Evolutionary conservation across 306 rosid genomes (phyloP).

Genomic region (Elaeagnus macrophylla): DNA sequence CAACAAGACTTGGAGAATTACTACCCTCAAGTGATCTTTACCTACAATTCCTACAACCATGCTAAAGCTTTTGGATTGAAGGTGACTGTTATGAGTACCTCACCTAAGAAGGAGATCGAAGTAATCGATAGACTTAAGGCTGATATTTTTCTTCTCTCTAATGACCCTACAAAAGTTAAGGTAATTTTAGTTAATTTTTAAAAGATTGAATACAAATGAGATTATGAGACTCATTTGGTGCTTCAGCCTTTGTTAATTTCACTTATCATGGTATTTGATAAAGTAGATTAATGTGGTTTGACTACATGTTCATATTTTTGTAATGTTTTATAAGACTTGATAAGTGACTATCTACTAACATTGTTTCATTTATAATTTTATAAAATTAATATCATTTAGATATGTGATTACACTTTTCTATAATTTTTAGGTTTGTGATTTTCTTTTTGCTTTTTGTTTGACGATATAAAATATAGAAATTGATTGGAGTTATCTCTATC

Average conservation of each 20-base stretch:
- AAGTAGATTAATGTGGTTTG: no score
- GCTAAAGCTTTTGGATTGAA: conserved; percentile 86
- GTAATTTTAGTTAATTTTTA: conserved; percentile 17
- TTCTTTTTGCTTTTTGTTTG: no score
- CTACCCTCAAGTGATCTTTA: conserved; percentile 44
- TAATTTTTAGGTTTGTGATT: no score
- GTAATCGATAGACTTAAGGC: conserved; percentile 67
- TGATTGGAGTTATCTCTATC: no score
- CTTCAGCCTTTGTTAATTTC: background rate
- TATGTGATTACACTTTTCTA: no score
- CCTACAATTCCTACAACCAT: conserved; percentile 43
- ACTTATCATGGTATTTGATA: no score
- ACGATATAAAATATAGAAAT: no score
- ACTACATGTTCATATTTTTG: no score
- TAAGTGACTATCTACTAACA: no score
- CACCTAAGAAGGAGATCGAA: conserved; percentile 55
- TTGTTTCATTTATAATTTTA: no score
- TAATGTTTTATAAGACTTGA: background rate
- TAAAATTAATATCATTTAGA: no score
- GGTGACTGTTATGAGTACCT: conserved; percentile 85
- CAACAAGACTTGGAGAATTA: conserved; percentile 68
- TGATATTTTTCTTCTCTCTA: conserved; percentile 68
- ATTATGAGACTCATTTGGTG: background rate
- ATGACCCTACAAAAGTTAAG: conserved; percentile 52
- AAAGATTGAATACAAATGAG: background rate